Evolutionary conservation across 2,329 filamentous ascomycete genomes (phyloP).

Genomic region (Hypomyces rosellus): DNA sequence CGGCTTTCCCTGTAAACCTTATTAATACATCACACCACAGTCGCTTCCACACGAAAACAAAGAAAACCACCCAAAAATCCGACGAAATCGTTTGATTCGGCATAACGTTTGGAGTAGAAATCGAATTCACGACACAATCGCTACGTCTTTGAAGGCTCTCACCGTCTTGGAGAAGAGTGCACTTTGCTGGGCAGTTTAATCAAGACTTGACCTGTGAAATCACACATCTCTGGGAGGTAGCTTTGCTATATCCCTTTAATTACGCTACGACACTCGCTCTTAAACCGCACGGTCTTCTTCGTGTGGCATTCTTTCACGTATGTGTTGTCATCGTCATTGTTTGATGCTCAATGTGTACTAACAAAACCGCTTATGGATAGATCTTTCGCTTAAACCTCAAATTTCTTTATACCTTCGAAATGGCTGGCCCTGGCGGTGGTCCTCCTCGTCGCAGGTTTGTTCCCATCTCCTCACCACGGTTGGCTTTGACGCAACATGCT

Average conservation of each 20-base stretch:
- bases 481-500: conserved; percentile 14
- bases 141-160: background rate
- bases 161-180: background rate
- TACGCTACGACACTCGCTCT: conserved; percentile 33
- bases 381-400: conserved; percentile 22
- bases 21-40: conserved; percentile 22
- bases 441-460: conserved; percentile 67
- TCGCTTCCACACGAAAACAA: conserved; percentile 22
- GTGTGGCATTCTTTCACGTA: conserved; percentile 26
- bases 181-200: background rate
- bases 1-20: conserved; percentile 12
- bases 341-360: background rate
- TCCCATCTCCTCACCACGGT: conserved; percentile 1
- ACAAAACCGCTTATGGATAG: conserved; percentile 9
- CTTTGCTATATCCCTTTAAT: background rate
- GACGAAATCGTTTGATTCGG: background rate
- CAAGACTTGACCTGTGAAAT: background rate
- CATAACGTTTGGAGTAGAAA: conserved; percentile 5
- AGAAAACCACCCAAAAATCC: conserved; percentile 1
- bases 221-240: background rate
- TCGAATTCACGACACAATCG: conserved; percentile 15
- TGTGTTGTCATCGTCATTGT: conserved; percentile 9
- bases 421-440: conserved; percentile 93
- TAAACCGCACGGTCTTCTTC: conserved; percentile 22
- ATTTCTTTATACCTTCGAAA: conserved; percentile 40